Conservation (phyloP, 139 green algal genomes). For the Coelastrella sp. region DNA sequence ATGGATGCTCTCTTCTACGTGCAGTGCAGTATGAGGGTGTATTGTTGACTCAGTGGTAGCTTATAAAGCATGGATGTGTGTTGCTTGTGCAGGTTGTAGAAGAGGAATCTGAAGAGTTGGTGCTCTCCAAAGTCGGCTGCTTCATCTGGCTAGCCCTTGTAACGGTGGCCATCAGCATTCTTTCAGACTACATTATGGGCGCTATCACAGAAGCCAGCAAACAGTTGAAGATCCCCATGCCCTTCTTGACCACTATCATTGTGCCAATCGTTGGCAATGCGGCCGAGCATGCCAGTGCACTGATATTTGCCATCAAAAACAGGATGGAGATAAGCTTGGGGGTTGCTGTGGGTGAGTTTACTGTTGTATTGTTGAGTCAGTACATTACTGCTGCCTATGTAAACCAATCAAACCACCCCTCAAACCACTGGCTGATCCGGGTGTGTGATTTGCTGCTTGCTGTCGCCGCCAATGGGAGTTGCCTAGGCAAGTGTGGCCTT, state of each 20-base stretch:
- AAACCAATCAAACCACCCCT: no score
- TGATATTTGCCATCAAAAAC: slow-evolving; percentile 93
- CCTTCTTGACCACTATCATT: slow-evolving; percentile 88
- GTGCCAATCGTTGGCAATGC: slow-evolving; percentile 95
- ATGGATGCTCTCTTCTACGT: no score
- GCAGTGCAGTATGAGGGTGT: no score
- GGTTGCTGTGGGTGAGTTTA: slow-evolving; percentile 82
- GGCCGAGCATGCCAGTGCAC: slow-evolving; percentile 91
- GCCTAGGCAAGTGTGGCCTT: no score
- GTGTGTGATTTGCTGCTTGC: no score
- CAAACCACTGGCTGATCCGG: no score
- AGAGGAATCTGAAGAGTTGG: slow-evolving; percentile 57
- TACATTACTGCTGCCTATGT: no score
- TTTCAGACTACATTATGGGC: slow-evolving; percentile 80
- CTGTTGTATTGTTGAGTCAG: no score
- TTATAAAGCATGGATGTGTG: no score
- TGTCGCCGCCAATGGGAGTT: no score
- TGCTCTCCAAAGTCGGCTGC: slow-evolving; percentile 64
- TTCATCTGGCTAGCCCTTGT: slow-evolving; percentile 81
- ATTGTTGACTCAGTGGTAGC: no score
- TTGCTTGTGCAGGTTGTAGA: slow-evolving; percentile 32
- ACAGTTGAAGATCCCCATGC: slow-evolving; percentile 74
- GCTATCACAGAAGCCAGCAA: slow-evolving; percentile 70
- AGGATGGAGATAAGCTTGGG: slow-evolving; percentile 93
- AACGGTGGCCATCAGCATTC: slow-evolving; percentile 80